Evolutionary conservation across 2,329 filamentous ascomycete species (phyloP), one percentile per base, ranked within the genome.

Genomic region (Beauveria bassiana): DNA sequence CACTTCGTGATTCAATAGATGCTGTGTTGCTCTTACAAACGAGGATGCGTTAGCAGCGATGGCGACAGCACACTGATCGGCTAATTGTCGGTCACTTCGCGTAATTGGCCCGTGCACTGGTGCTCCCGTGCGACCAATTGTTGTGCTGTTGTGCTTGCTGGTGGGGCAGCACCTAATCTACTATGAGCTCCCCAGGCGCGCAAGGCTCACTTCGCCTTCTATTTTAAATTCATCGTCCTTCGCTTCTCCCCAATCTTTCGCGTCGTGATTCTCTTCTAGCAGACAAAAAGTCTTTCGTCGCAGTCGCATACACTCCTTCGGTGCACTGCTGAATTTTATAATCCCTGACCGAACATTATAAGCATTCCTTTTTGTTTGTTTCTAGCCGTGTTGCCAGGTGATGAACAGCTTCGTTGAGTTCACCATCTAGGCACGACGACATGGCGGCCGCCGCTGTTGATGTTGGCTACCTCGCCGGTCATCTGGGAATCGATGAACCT

Each of bases 391-490:
- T 57, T 24, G 43, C 20, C 46, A 16, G 56, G 56, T 63, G 61
- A 60, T 63, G 61, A 56, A 60, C 42, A 63, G 45, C 51, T 52
- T 28, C 31, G 43, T n/a, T 45, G 40, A 9, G 61, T 54, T 67
- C 53, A 57, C 18, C 46, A 67, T 57, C 62, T 69, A 65, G 68
- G 63, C 72, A 64, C 65, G 78, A 67, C 63, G 73, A 64, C 64
- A 78, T 78, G 77, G 76, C 77, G 69, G 74, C 75, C 64, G 73
- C 73, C 64, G 74, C 71, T 66, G 73, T 92, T 70, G 89, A 93
- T 77, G 78, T 87, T 67, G 83, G 82, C 75, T 91, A 90, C 76
- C 77, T 93, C 68, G 86, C 89, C 72, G 81, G 84, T 72, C 87
- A 90, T 70, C 84, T 89, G 69, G 82, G 84, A 70, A 77, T 93